These are phyloP conservation scores for Paecilomyces formosus DNA, from an alignment of 2,329 filamentous ascomycete species.

Conservation along the genomic window DNA sequence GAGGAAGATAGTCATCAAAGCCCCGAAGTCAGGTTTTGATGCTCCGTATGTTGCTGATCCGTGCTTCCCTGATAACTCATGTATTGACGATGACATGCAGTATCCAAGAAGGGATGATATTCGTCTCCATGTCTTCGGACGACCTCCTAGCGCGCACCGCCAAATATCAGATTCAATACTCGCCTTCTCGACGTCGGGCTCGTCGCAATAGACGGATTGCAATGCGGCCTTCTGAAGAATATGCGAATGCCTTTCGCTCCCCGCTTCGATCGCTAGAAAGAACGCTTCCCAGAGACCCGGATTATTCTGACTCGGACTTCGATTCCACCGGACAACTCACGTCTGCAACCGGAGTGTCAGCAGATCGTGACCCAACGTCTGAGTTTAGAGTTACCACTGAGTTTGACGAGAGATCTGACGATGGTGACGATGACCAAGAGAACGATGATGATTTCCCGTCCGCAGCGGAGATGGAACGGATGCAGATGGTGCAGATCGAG, in stretches of 20 bases:
- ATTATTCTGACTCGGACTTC: slow-evolving; percentile 17
- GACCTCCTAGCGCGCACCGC: slow-evolving; percentile 66
- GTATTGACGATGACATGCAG: slow-evolving; percentile 37
- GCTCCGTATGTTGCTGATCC: slow-evolving; percentile 60
- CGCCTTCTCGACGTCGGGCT: slow-evolving; percentile 18
- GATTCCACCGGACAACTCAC: slow-evolving; percentile 10
- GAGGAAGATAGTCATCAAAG: slow-evolving; percentile 81
- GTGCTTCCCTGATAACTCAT: neutral
- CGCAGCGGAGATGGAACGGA: slow-evolving; percentile 17
- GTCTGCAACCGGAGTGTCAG: slow-evolving; percentile 5
- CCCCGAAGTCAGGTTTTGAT: slow-evolving; percentile 72
- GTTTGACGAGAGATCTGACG: slow-evolving; percentile 29
- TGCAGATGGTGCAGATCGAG: slow-evolving; percentile 16
- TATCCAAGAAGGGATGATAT: slow-evolving; percentile 86
- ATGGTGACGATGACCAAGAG: slow-evolving; percentile 27
- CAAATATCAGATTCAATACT: slow-evolving; percentile 66
- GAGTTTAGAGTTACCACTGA: slow-evolving; percentile 29
- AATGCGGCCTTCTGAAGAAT: slow-evolving; percentile 32
- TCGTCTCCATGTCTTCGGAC: slow-evolving; percentile 77
- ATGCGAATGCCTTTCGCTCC: slow-evolving; percentile 28
- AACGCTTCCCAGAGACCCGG: slow-evolving; percentile 14
- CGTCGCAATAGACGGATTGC: slow-evolving; percentile 21
- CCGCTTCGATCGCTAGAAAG: slow-evolving; percentile 27
- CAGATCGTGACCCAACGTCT: slow-evolving; percentile 17
- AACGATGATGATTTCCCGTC: slow-evolving; percentile 15